Base-by-base conservation (phyloP, 306 rosid species). In the Prunus mume region DNA sequence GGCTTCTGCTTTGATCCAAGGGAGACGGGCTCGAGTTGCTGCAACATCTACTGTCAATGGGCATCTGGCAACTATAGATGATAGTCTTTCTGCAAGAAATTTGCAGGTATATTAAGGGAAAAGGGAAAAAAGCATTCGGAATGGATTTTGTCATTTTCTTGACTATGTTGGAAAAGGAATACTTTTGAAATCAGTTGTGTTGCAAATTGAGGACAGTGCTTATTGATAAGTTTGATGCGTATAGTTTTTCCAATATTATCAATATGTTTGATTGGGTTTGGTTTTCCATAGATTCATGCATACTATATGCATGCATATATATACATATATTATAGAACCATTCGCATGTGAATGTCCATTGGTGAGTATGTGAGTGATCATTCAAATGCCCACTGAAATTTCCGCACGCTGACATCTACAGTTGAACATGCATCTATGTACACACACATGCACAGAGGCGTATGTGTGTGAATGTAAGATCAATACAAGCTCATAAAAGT, bases 31-130 rank as follows among this genome's bases (percentile, higher is more conserved):
- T 2, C 87, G 99, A 13, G 97, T 95, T 79, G 88, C 90, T 69
- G 97, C 99, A n/a, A 92, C 99, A 73, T 92, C 99, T 34, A 82
- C 83, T 73, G 93, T 95, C 75, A 95, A 87, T 32, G 99, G 99
- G 68, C 96, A 90, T 78, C 93, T 95, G 15, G 73, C 96, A 32
- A 80, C 83, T 0, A 81, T 92, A 63, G 99, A 92, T 67, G 97
- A 95, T 72, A 89, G 88, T 79, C 88, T 95, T 56, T 92, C 99
- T 2, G 97, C 88, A 0, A 88, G 97, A 82, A 95, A 95, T 87
- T 82, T 95, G 69, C 91, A 92, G 97, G 97, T 92, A 83, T 46
- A 4, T 47, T 27, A 5, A 34, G 64, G 27, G 12, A 60, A 74
- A 5, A 34, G 64, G 27, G 12, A 60, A 74, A 4, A 72, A 30